These are phyloP conservation scores for Trichoderma cornu-damae DNA, from an alignment of 2,329 filamentous ascomycete genomes.

Conservation along the genomic window DNA sequence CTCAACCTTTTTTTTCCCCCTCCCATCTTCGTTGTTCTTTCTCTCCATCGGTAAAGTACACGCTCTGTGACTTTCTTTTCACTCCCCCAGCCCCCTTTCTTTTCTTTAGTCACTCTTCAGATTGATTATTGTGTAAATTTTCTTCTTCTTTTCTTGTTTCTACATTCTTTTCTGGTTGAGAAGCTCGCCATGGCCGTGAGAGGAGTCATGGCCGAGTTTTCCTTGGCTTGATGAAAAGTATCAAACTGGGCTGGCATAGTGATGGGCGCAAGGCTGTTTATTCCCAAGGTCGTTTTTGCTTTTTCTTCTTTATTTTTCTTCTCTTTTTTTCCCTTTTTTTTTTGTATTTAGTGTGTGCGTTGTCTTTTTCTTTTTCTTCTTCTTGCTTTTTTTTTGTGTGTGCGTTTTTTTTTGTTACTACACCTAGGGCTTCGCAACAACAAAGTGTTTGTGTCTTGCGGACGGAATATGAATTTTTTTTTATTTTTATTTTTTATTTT, in stretches of 20 bases:
- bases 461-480: neutral
- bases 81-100: neutral
- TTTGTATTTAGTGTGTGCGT: conserved; percentile 10
- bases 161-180: neutral
- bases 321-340: neutral
- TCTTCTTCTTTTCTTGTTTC: neutral
- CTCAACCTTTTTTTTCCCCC: neutral
- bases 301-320: neutral
- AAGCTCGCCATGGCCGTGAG: neutral
- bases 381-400: neutral
- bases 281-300: conserved; percentile 14
- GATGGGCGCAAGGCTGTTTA: conserved; percentile 16
- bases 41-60: neutral
- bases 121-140: neutral
- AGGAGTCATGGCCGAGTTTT: neutral
- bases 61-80: neutral
- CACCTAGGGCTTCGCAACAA: neutral
- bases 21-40: no score
- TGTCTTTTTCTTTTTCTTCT: neutral
- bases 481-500: neutral
- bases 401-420: neutral
- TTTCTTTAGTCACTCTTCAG: neutral
- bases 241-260: conserved; percentile 15
- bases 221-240: neutral
- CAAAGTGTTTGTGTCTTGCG: neutral